Evolutionary conservation across 2,329 filamentous ascomycete genomes (phyloP).

Genomic region (Geosmithia putterillii): DNA sequence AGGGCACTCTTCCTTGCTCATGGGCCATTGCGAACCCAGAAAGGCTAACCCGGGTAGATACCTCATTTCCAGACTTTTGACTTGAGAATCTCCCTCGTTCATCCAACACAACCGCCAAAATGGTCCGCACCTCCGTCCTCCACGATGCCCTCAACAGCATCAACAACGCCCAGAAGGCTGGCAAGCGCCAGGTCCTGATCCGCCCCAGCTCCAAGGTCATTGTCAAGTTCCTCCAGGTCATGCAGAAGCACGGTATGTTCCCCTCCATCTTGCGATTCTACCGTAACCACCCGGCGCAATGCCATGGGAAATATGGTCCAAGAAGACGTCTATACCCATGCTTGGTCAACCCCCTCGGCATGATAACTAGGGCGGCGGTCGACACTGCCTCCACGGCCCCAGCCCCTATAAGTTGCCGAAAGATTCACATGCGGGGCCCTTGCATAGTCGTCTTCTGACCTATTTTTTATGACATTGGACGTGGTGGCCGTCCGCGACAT

Average conservation of each 20-base stretch:
- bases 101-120: conserved; percentile 58
- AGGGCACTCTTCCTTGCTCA: conserved; percentile 60
- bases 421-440: conserved; percentile 81
- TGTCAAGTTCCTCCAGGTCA: conserved; percentile 96
- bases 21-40: conserved; percentile 27
- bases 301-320: neutral
- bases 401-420: conserved; percentile 99
- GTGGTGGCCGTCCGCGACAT: conserved; percentile 93
- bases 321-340: neutral
- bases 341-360: conserved; percentile 52
- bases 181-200: conserved; percentile 99
- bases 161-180: conserved; percentile 99
- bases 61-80: conserved; percentile 50
- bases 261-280: neutral
- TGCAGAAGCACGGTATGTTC: conserved; percentile 97
- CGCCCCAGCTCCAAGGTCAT: conserved; percentile 99
- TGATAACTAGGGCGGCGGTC: conserved; percentile 99
- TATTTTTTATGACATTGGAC: conserved; percentile 59
- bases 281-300: neutral
- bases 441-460: conserved; percentile 76
- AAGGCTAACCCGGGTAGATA: conserved; percentile 57
- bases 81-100: conserved; percentile 76
- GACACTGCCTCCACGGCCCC: conserved; percentile 60
- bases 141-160: conserved; percentile 98
- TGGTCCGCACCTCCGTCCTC: conserved; percentile 98